These are phyloP conservation scores for Fusarium sp. DNA, from an alignment of 2,329 filamentous ascomycete genomes.

Conservation along the genomic window DNA sequence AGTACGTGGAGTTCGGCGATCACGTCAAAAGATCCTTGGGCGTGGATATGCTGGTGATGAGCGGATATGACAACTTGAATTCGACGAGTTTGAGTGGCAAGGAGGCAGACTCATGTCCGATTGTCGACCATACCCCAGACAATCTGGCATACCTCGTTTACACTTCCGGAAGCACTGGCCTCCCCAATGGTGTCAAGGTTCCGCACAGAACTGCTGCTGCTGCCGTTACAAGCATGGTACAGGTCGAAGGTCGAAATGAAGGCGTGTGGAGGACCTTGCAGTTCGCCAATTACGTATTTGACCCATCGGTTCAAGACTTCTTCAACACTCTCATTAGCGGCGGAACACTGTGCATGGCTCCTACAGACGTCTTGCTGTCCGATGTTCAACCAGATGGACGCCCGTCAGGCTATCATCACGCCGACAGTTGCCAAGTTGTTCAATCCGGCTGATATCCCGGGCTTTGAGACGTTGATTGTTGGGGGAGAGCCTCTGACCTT, in stretches of 20 bases:
- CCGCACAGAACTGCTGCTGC: background rate
- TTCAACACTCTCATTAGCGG: background rate
- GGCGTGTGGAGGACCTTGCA: background rate
- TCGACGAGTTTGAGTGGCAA: background rate
- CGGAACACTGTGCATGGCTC: background rate
- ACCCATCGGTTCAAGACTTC: slow-evolving; percentile 4
- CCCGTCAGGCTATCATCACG: slow-evolving; percentile 3
- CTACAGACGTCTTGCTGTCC: background rate
- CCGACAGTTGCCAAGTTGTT: slow-evolving; percentile 5
- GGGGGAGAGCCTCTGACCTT: background rate
- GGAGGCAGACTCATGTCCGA: background rate
- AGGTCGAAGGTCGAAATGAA: slow-evolving; percentile 1
- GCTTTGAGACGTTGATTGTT: slow-evolving; percentile 3
- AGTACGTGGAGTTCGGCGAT: background rate
- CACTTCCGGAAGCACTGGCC: background rate
- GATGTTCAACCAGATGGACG: slow-evolving; percentile 4
- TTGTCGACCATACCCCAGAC: background rate
- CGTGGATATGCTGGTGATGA: background rate
- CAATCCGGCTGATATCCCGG: background rate
- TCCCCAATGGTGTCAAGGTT: slow-evolving; percentile 3
- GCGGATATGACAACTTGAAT: background rate
- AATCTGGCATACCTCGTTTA: slow-evolving; percentile 1
- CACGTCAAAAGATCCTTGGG: slow-evolving; percentile 7
- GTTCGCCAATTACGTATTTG: slow-evolving; percentile 10
- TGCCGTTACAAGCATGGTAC: slow-evolving; percentile 1